Evolutionary conservation across 257 asterid species (phyloP).

Genomic region (Petrea volubilis): DNA sequence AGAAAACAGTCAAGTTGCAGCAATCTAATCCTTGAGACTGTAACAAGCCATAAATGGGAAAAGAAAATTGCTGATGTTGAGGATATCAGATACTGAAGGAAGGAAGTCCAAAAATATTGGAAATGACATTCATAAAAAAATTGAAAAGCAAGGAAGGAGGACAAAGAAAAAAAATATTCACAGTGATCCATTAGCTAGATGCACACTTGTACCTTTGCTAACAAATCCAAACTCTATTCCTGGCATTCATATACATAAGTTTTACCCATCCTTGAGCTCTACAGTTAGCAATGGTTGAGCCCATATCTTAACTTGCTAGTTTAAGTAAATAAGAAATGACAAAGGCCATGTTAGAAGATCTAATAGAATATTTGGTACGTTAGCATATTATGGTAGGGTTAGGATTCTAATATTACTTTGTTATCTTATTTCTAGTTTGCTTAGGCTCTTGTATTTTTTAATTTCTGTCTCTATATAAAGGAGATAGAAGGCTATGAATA

Average conservation of each 20-base stretch:
- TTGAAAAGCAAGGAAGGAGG: background rate
- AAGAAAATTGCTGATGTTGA: background rate
- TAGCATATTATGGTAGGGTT: too few species aligned
- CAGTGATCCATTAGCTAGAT: slow-evolving; percentile 4
- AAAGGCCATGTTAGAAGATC: too few species aligned
- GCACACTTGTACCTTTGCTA: slow-evolving; percentile 1
- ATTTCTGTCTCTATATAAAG: too few species aligned
- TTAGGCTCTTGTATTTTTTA: too few species aligned
- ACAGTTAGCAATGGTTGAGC: background rate
- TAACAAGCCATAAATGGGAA: background rate
- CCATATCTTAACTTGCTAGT: slow-evolving; percentile 7
- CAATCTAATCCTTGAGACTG: slow-evolving; percentile 8
- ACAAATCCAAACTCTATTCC: background rate
- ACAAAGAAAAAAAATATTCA: background rate
- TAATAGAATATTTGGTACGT: too few species aligned
- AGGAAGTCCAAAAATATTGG: background rate
- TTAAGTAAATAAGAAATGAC: background rate
- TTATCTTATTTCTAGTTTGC: too few species aligned
- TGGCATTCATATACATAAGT: background rate
- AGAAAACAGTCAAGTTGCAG: background rate
- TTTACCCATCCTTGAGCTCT: slow-evolving; percentile 9
- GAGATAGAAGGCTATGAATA: too few species aligned
- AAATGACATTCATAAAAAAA: background rate
- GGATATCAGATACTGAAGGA: background rate
- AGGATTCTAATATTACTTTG: too few species aligned